A percentile compares a stretch with the other conserved stretches of the same genome.
phyloP scores from a whole-genome alignment of 257 asterid genomes.

The Nicotiana obtusifolia region DNA sequence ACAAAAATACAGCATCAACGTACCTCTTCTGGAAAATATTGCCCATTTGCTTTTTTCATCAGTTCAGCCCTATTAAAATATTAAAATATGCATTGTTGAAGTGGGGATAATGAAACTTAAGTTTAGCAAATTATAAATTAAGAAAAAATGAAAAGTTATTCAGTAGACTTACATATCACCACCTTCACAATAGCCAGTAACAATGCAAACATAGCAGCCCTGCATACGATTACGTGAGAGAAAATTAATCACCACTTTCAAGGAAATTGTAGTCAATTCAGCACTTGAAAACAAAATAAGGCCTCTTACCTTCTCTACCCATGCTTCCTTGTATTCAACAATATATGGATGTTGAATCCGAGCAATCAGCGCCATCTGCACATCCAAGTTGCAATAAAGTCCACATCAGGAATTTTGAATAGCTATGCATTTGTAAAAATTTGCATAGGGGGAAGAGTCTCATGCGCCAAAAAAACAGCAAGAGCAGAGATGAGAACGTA shows the following conservation, averaged over 20 bases:
- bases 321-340: constrained; percentile 96
- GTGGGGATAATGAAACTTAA: neutral
- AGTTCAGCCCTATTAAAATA: constrained; percentile 83
- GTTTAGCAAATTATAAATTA: constrained; percentile 9
- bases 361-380: constrained; percentile 95
- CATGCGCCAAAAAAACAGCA: neutral
- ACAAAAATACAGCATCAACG: neutral
- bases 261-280: neutral
- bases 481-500: neutral
- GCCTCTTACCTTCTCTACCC: constrained; percentile 93
- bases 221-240: constrained; percentile 21
- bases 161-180: constrained; percentile 83
- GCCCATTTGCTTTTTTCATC: constrained; percentile 90
- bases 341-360: constrained; percentile 86
- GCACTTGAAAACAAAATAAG: neutral
- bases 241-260: neutral
- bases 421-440: neutral
- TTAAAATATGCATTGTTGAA: neutral
- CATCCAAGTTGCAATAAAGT: constrained; percentile 15
- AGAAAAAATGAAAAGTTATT: neutral
- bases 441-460: neutral
- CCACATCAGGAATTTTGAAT: neutral
- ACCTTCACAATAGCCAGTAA: constrained; percentile 97
- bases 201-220: constrained; percentile 99
- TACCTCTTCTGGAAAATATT: constrained; percentile 94